Evolutionary conservation across 768 basidiomycete genomes (phyloP), one percentile per base, ranked within the genome.

Genomic region (Xanthoconium purpureum): DNA sequence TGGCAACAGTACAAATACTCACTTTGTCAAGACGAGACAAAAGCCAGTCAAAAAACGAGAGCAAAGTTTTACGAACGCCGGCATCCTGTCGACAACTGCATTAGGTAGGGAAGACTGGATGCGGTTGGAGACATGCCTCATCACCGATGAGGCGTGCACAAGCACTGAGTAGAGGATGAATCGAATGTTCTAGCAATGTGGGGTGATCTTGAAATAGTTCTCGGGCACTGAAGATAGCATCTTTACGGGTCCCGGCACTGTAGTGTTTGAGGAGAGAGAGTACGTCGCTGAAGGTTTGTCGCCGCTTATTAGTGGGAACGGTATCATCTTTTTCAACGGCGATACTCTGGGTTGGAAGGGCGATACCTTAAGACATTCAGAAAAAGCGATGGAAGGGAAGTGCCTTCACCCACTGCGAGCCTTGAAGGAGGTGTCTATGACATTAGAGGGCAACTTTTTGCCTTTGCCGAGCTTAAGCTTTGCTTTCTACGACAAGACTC

Each of bases 381-480:
- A 38, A 52, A 42, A 57, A 30, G 17, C 17, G 37, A 42, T 5
- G 35, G 18, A 35, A 18, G 32, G 12, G 54, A 29, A 15, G 8
- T 7, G 36, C 42, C 9, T 50, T 35, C 47, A 77, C 89, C 64
- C 66, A 97, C 96, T 92, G 56, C 92, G 84, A 33, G 93, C 86
- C 70, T 95, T 94, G 82, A 96, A 98, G 1, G 95, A 94, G 2
- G 96, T 98, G 73, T 98, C 92, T 62, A 98, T 83, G 6, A 84
- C 91, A 79, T 98, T 98, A 45, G 75, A 79, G 11, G 94, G 79
- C 11, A 77, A 69, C 64, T 88, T 83, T 72, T 95, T 98, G 43
- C 91, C 94, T 71, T 96, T 99, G 36, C 96, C 96, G 48, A 99
- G 89, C 73, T 97, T 99, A 37, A 97, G 80, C 72, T 91, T 98